phyloP scores from a whole-genome alignment of 257 asterid genomes.

The Nicotiana noctiflora region DNA sequence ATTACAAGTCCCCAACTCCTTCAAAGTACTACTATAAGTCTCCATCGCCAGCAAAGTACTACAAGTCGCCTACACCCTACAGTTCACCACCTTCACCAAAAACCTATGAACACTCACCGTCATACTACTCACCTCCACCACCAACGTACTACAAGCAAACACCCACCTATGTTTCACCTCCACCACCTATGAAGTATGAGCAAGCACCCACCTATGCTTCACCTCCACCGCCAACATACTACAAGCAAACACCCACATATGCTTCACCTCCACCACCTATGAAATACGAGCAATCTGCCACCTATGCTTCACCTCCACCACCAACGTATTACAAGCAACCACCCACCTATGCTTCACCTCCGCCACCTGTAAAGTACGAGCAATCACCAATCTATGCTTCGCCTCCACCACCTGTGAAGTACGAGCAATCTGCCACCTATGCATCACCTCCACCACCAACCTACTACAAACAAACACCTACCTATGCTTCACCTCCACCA shows the following conservation, averaged over 20 bases:
- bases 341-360: background rate
- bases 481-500: conserved; percentile 8
- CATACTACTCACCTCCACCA: background rate
- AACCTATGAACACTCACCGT: background rate
- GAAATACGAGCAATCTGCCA: background rate
- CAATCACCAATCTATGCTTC: background rate
- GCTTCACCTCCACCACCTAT: background rate
- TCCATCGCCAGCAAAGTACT: background rate
- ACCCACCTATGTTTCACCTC: background rate
- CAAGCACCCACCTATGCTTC: background rate
- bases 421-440: background rate
- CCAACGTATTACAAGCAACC: background rate
- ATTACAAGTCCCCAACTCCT: background rate
- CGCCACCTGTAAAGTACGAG: background rate
- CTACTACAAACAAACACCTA: background rate
- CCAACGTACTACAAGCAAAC: background rate
- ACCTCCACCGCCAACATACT: background rate
- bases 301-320: background rate
- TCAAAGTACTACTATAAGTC: background rate
- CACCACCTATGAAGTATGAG: background rate
- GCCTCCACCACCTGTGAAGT: background rate
- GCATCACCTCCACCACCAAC: background rate
- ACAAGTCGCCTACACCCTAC: background rate
- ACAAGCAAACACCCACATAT: background rate
- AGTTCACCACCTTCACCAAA: background rate